A percentile compares a stretch with the other conserved stretches of the same genome.
These are phyloP conservation scores for Hyaloscypha variabilis DNA, from an alignment of 495 filamentous ascomycete genomes.

Conservation along the genomic window DNA sequence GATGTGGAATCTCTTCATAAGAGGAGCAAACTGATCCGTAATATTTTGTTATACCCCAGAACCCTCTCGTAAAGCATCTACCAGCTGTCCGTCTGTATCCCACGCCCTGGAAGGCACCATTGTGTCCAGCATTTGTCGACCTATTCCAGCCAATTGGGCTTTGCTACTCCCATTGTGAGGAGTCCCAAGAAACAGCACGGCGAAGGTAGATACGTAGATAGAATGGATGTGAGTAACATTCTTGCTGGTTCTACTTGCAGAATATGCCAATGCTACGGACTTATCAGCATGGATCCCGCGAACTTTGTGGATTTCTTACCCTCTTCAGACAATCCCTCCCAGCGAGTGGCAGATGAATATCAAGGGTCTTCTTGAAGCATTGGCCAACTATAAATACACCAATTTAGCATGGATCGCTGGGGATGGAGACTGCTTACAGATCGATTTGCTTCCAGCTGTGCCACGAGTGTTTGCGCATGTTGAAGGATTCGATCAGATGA, in stretches of 20 bases:
- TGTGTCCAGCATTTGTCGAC: slow-evolving; percentile 17
- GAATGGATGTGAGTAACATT: slow-evolving; percentile 27
- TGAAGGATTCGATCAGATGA: slow-evolving; percentile 4
- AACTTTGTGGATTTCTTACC: too few species aligned
- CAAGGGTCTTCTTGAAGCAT: slow-evolving; percentile 35
- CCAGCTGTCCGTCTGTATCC: too few species aligned
- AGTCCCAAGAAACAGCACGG: slow-evolving; percentile 42
- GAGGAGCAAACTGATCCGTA: slow-evolving; percentile 44
- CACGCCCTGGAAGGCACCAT: slow-evolving; percentile 32
- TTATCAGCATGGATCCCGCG: too few species aligned
- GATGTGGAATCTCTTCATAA: slow-evolving; percentile 44
- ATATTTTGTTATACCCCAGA: slow-evolving; percentile 46
- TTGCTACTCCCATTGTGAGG: slow-evolving; percentile 37
- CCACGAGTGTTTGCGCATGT: slow-evolving; percentile 20
- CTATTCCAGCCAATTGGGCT: too few species aligned
- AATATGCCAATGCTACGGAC: slow-evolving; percentile 36
- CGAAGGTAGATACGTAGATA: slow-evolving; percentile 36
- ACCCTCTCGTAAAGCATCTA: too few species aligned
- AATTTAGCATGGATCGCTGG: background rate
- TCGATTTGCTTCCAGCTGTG: slow-evolving; percentile 5
- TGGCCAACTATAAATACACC: background rate
- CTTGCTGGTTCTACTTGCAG: slow-evolving; percentile 27
- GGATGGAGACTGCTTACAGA: background rate
- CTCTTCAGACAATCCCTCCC: slow-evolving; percentile 41
- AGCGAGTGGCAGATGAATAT: slow-evolving; percentile 42